Conservation (phyloP, 202 grass and related monocot species). For the Setaria italica region DNA sequence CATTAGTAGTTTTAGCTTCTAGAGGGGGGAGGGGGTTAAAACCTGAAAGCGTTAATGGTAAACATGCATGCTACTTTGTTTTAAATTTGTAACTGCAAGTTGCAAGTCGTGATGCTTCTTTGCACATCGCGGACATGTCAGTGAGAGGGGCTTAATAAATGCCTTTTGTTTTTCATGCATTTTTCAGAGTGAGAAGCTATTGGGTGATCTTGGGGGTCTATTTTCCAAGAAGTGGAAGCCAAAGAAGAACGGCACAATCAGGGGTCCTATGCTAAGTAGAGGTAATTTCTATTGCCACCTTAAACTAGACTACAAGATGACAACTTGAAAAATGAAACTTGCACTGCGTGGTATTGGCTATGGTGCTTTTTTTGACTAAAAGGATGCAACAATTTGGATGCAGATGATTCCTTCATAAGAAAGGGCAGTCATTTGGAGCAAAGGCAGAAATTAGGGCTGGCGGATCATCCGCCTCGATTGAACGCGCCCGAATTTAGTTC, state of each 20-base stretch:
- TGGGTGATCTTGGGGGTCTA: constrained; percentile 86
- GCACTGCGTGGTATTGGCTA: neutral
- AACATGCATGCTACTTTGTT: neutral
- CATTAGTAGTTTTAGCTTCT: neutral
- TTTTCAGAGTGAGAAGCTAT: constrained; percentile 86
- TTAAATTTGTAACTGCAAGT: neutral
- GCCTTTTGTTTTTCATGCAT: neutral
- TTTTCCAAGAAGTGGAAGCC: constrained; percentile 94
- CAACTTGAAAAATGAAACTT: neutral
- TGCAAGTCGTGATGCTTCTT: neutral
- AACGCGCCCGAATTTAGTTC: constrained; percentile 51
- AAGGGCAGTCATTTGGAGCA: constrained; percentile 83
- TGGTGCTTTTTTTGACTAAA: constrained; percentile 11
- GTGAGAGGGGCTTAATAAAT: neutral
- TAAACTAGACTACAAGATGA: constrained; percentile 15
- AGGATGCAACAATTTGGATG: constrained; percentile 13
- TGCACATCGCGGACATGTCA: neutral
- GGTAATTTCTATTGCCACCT: constrained; percentile 50
- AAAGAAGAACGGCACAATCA: constrained; percentile 70
- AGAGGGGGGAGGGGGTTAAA: neutral
- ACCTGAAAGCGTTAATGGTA: neutral
- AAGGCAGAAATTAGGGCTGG: constrained; percentile 76
- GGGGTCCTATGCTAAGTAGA: constrained; percentile 71
- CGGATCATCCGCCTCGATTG: constrained; percentile 42
- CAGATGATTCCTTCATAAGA: constrained; percentile 85